Evolutionary conservation across 208 protist species (phyloP).

Genomic region (Leptomonas pyrrhocoris): DNA sequence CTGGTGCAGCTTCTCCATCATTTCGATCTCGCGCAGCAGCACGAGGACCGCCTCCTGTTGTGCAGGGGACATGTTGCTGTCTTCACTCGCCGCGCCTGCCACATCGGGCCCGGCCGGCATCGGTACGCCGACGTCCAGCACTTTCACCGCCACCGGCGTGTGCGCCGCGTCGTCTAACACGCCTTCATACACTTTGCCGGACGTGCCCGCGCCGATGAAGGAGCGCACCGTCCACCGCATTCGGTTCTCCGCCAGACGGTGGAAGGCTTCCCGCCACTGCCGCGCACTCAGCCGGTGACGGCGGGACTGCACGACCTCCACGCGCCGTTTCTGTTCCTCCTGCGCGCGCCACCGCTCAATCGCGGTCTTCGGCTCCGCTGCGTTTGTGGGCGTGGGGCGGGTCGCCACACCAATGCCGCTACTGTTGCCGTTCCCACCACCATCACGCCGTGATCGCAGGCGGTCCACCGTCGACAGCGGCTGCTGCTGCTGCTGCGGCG

Average conservation of each 20-base stretch:
- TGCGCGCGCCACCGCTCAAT: conserved; percentile 32
- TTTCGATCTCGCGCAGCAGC: conserved; percentile 73
- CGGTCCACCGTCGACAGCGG: conserved; percentile 16
- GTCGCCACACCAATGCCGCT: too few relatives aligned
- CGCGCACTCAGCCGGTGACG: conserved; percentile 10
- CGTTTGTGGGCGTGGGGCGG: too few relatives aligned
- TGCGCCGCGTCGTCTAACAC: conserved; percentile 38
- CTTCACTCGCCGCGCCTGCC: conserved; percentile 7
- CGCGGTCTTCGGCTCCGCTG: conserved; percentile 21
- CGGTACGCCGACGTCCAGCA: conserved; percentile 56
- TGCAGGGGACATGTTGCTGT: conserved; percentile 45
- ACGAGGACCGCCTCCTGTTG: conserved; percentile 41
- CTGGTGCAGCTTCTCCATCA: conserved; percentile 83
- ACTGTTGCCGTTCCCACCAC: neutral
- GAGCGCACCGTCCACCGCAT: conserved; percentile 35
- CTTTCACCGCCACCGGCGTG: conserved; percentile 85
- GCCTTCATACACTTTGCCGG: conserved; percentile 49
- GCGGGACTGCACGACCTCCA: neutral
- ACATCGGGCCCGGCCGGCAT: neutral
- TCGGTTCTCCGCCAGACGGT: conserved; percentile 31
- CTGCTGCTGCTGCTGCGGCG: neutral
- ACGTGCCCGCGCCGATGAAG: conserved; percentile 48
- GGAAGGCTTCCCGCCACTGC: conserved; percentile 35
- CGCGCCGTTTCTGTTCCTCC: conserved; percentile 17
- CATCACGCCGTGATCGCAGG: conserved; percentile 10